phyloP scores from a whole-genome alignment of 768 basidiomycete genomes.

The Cubamyces sp. region DNA sequence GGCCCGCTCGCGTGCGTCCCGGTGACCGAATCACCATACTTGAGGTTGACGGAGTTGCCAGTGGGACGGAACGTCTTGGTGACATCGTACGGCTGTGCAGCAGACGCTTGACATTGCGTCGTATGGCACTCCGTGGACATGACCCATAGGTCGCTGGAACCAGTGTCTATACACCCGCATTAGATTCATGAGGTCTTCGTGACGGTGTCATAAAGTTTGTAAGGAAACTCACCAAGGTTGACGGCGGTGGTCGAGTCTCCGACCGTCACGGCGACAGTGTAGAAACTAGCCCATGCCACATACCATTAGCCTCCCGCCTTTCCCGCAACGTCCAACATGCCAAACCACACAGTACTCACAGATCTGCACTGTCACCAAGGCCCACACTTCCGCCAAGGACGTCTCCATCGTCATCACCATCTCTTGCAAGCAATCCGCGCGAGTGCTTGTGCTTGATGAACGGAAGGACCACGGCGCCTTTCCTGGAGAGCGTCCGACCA shows the following conservation, averaged over 20 bases:
- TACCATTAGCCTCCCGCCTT: not conserved
- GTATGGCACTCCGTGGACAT: conserved; percentile 59
- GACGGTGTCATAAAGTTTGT: not conserved
- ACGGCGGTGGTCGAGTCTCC: conserved; percentile 58
- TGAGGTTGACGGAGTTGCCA: conserved; percentile 50
- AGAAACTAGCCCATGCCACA: conserved; percentile 49
- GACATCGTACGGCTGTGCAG: conserved; percentile 52
- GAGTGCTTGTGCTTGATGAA: conserved; percentile 15
- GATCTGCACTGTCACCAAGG: conserved; percentile 64
- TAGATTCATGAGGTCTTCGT: not conserved
- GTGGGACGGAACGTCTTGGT: conserved; percentile 46
- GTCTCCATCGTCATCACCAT: conserved; percentile 13
- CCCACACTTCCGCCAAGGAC: conserved; percentile 43
- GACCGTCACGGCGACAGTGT: conserved; percentile 62
- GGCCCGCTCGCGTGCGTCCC: conserved; percentile 70
- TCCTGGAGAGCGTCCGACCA: conserved; percentile 11
- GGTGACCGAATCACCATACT: conserved; percentile 73
- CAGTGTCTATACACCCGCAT: conserved; percentile 55
- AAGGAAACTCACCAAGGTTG: conserved; percentile 55
- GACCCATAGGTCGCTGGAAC: conserved; percentile 81
- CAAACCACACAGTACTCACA: conserved; percentile 46
- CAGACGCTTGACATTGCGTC: conserved; percentile 40
- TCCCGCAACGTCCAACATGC: not conserved
- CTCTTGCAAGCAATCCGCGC: conserved; percentile 18
- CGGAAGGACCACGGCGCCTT: conserved; percentile 17